Conservation (phyloP, 2,329 filamentous ascomycete species). For the Diaporthe vexans region DNA sequence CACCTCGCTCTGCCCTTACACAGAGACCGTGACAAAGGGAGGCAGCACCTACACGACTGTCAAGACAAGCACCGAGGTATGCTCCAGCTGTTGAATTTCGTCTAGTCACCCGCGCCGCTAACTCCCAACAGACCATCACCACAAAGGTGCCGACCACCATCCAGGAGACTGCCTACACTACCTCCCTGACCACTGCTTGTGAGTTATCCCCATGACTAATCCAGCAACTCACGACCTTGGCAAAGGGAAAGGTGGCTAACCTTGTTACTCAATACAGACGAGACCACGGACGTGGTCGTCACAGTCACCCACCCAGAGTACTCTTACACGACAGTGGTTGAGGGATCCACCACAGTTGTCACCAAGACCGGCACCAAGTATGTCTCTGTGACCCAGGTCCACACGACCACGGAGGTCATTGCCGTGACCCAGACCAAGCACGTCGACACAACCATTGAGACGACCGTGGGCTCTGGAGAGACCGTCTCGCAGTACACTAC, state of each 20-base stretch:
- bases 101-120: neutral
- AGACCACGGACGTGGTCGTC: slow-evolving; percentile 54
- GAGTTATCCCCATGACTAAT: neutral
- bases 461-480: slow-evolving; percentile 50
- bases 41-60: slow-evolving; percentile 41
- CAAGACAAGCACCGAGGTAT: slow-evolving; percentile 38
- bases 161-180: slow-evolving; percentile 51
- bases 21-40: slow-evolving; percentile 37
- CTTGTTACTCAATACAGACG: slow-evolving; percentile 41
- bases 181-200: slow-evolving; percentile 50
- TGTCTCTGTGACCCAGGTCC: slow-evolving; percentile 53
- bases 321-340: slow-evolving; percentile 59
- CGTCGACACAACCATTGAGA: slow-evolving; percentile 57
- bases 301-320: slow-evolving; percentile 57
- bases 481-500: slow-evolving; percentile 55
- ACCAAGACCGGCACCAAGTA: slow-evolving; percentile 60
- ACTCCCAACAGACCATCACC: slow-evolving; percentile 40
- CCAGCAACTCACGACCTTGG: neutral
- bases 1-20: slow-evolving; percentile 34
- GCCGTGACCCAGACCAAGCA: slow-evolving; percentile 57
- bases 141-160: slow-evolving; percentile 42
- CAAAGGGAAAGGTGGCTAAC: neutral
- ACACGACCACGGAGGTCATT: slow-evolving; percentile 50
- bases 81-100: too few relatives aligned
- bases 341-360: slow-evolving; percentile 56